phyloP scores from a whole-genome alignment of 2,329 filamentous ascomycete genomes.

The Colletotrichum sp. region DNA sequence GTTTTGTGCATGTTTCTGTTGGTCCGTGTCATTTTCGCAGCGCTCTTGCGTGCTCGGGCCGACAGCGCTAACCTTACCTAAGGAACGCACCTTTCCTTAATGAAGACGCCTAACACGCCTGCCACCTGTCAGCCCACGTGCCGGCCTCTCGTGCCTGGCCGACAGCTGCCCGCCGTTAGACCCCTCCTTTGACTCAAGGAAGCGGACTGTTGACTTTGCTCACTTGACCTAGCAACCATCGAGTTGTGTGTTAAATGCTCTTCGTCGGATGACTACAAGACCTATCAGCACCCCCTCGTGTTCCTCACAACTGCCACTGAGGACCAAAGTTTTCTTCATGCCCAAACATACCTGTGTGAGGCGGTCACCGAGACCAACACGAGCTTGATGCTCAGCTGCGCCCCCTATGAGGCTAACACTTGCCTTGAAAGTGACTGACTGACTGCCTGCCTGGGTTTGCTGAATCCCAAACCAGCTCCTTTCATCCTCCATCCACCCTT shows the following conservation, averaged over 20 bases:
- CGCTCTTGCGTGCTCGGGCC: not conserved
- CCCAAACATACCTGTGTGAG: not conserved
- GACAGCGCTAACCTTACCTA: not conserved
- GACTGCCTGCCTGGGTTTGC: not conserved
- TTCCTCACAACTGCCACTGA: not conserved
- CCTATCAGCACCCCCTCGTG: not conserved
- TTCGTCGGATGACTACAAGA: not conserved
- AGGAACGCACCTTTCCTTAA: not conserved
- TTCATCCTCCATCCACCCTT: not conserved
- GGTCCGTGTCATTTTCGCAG: not conserved
- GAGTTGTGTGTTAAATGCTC: not conserved
- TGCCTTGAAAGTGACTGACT: not conserved
- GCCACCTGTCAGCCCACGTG: not conserved
- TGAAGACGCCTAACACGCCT: not conserved
- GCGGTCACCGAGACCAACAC: not conserved
- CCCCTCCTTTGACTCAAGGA: not conserved
- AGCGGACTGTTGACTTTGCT: not conserved
- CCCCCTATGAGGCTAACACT: not conserved
- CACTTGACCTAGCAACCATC: not conserved
- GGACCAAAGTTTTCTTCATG: not conserved
- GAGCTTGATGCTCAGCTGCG: not conserved
- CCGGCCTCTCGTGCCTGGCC: not conserved
- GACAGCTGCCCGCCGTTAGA: not conserved
- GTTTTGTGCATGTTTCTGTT: slow-evolving; percentile 1
- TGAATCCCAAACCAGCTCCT: not conserved